These are phyloP conservation scores for Phytophthora sp. DNA, from an alignment of 352 stramenopile genomes.

Conservation along the genomic window DNA sequence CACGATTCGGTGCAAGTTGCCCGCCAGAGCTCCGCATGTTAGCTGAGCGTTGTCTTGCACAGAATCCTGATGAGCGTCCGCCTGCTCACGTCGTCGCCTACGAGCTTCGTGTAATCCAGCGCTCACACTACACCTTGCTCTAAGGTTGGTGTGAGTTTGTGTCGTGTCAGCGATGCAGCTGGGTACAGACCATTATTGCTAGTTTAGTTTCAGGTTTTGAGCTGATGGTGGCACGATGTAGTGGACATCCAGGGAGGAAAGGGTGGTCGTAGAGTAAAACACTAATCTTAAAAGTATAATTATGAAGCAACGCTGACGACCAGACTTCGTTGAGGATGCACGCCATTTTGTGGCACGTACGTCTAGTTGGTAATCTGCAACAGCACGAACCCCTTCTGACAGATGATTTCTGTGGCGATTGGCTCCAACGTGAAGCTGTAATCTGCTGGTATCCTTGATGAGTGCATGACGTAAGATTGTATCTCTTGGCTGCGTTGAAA, in stretches of 20 bases:
- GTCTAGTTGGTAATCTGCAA: no score
- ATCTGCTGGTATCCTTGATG: no score
- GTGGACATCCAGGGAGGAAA: neutral
- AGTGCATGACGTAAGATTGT: neutral
- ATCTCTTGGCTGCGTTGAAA: neutral
- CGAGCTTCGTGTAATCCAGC: conserved; percentile 38
- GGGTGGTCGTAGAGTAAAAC: no score
- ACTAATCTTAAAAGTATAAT: conserved; percentile 16
- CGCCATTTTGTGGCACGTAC: no score
- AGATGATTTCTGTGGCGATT: no score
- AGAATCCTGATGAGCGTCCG: conserved; percentile 42
- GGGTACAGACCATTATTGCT: no score
- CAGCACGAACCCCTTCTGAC: no score
- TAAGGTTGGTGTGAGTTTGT: conserved; percentile 8
- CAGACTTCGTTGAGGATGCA: no score
- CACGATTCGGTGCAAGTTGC: conserved; percentile 41
- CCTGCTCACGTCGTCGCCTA: conserved; percentile 52
- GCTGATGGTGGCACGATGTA: neutral
- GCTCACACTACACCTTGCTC: conserved; percentile 34
- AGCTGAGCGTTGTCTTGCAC: conserved; percentile 38
- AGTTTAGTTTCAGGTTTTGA: conserved; percentile 3
- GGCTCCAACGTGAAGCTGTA: no score
- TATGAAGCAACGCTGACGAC: neutral
- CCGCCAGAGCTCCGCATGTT: conserved; percentile 39
- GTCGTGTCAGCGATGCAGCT: neutral